phyloP scores from a whole-genome alignment of 805 yeast species.

The Kazachstania bromeliacearum region DNA sequence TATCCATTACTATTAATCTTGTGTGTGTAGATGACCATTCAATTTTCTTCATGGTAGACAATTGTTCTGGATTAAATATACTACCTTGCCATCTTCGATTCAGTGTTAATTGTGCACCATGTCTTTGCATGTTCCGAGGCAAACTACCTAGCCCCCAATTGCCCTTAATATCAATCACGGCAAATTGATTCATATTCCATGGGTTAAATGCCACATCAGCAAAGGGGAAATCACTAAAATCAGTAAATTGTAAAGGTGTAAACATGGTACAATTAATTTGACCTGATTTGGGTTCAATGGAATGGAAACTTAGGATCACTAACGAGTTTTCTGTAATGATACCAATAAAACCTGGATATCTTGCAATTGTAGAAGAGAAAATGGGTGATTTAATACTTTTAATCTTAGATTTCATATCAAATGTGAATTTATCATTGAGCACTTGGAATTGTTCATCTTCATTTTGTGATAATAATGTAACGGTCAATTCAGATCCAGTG shows the following conservation, averaged over 20 bases:
- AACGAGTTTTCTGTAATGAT: constrained; percentile 33
- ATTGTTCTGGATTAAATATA: constrained; percentile 38
- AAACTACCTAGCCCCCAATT: constrained; percentile 38
- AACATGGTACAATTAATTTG: constrained; percentile 13
- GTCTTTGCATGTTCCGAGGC: constrained; percentile 12
- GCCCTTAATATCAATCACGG: constrained; percentile 44
- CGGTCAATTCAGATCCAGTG: constrained; percentile 11
- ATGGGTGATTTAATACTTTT: constrained; percentile 33
- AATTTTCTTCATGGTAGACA: constrained; percentile 47
- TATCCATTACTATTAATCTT: constrained; percentile 30
- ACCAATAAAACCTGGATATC: constrained; percentile 25
- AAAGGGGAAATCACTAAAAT: constrained; percentile 29
- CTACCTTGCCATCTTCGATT: constrained; percentile 15
- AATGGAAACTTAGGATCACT: constrained; percentile 27
- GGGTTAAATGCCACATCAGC: constrained; percentile 42
- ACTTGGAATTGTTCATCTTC: neutral
- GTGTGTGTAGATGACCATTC: constrained; percentile 34
- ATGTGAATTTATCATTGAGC: neutral
- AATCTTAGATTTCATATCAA: constrained; percentile 32
- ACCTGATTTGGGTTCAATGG: constrained; percentile 7
- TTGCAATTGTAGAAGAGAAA: constrained; percentile 15
- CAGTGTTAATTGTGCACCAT: constrained; percentile 9
- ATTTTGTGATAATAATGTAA: constrained; percentile 4
- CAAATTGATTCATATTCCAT: constrained; percentile 31
- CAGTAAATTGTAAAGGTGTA: constrained; percentile 17